Evolutionary conservation across 148 eudicot genomes (phyloP).

Genomic region (Gaultheria prostrata): DNA sequence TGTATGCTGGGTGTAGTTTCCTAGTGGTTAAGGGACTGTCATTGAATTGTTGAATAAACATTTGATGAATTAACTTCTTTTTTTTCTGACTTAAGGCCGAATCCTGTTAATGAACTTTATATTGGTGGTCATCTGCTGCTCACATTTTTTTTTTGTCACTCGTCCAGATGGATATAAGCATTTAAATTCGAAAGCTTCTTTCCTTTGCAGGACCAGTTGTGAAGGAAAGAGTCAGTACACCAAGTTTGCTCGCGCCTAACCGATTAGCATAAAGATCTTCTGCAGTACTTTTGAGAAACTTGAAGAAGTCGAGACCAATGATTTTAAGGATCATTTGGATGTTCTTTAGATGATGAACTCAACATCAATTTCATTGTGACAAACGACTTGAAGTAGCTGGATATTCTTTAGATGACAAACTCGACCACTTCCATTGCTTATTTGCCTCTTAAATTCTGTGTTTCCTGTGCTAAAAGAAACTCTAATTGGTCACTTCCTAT

Average conservation of each 20-base stretch:
- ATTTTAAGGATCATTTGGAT: not conserved
- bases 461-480: not conserved
- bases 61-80: not conserved
- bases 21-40: no score
- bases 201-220: slow-evolving; percentile 36
- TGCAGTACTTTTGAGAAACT: not conserved
- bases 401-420: not conserved
- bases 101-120: not conserved
- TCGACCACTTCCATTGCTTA: not conserved
- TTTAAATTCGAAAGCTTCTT: not conserved
- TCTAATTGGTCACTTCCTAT: not conserved
- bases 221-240: slow-evolving; percentile 31
- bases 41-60: not conserved
- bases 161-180: not conserved
- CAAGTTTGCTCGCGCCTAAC: slow-evolving; percentile 15
- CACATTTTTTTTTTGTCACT: not conserved
- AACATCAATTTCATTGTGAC: not conserved
- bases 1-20: no score
- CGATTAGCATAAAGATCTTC: slow-evolving; percentile 9
- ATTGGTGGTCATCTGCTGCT: not conserved
- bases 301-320: slow-evolving; percentile 2
- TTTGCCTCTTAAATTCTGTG: not conserved
- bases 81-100: not conserved
- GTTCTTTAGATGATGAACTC: not conserved
- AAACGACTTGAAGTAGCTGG: not conserved